Evolutionary conservation across 495 filamentous ascomycete genomes (phyloP).

Genomic region (Penicillium salamii): DNA sequence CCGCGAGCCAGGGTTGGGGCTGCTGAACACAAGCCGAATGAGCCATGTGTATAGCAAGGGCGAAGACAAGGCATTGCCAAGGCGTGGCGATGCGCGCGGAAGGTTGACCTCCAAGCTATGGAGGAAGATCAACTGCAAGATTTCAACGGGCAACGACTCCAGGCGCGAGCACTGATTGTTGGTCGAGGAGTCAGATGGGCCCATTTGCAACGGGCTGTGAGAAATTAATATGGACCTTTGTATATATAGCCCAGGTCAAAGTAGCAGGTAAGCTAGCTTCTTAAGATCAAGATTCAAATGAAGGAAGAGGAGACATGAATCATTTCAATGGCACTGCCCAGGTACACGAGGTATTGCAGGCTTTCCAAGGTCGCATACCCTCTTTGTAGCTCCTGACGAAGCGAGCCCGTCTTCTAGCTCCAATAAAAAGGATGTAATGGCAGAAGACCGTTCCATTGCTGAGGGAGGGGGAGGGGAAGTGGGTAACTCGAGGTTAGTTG

Average conservation of each 20-base stretch:
- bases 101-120: conserved; percentile 50
- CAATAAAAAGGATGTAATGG: conserved; percentile 3
- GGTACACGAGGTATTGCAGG: conserved; percentile 2
- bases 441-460: neutral
- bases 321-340: conserved; percentile 10
- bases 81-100: conserved; percentile 39
- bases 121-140: conserved; percentile 52
- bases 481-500: conserved; percentile 14
- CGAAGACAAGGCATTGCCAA: conserved; percentile 34
- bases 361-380: conserved; percentile 4
- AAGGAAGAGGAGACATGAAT: neutral
- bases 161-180: conserved; percentile 30
- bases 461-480: conserved; percentile 17
- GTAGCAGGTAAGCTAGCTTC: neutral
- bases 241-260: neutral
- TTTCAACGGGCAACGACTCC: conserved; percentile 51
- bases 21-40: conserved; percentile 42
- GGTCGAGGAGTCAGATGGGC: conserved; percentile 9
- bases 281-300: neutral
- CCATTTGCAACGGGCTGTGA: conserved; percentile 14
- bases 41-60: conserved; percentile 43
- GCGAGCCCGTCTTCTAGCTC: neutral
- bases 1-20: conserved; percentile 28
- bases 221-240: neutral
- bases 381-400: neutral